phyloP scores from a whole-genome alignment of 176 grass and related monocot species.

The Poa pratensis region DNA sequence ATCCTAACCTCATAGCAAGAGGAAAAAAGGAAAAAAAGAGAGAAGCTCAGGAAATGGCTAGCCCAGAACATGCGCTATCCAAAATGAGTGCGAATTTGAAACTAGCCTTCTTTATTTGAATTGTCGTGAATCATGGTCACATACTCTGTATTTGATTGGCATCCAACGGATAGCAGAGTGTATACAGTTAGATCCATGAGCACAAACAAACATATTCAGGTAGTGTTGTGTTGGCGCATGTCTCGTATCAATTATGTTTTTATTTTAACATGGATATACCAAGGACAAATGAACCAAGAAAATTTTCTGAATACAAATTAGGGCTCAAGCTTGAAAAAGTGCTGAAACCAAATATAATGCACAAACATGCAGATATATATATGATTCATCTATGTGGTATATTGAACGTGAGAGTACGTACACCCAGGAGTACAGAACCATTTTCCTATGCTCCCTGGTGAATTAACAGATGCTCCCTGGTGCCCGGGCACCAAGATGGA shows the following conservation, averaged over 20 bases:
- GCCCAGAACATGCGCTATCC: neutral
- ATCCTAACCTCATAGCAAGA: neutral
- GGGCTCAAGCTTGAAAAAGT: conserved; percentile 11
- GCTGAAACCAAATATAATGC: conserved; percentile 29
- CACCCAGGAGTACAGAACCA: too few species aligned
- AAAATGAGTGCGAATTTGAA: neutral
- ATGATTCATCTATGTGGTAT: too few species aligned
- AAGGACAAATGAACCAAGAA: neutral
- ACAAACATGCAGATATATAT: conserved; percentile 17
- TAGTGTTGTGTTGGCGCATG: neutral
- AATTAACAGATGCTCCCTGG: too few species aligned
- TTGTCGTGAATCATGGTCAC: neutral
- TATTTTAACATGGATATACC: neutral
- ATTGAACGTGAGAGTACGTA: too few species aligned
- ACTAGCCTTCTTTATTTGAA: neutral
- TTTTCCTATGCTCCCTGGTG: too few species aligned
- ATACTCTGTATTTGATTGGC: neutral
- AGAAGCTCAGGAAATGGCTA: neutral
- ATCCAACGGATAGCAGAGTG: neutral
- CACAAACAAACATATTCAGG: neutral
- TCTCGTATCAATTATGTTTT: neutral
- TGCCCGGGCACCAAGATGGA: too few species aligned
- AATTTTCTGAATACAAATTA: conserved; percentile 23
- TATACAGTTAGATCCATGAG: neutral
- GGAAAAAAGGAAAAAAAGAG: neutral